Evolutionary conservation across 805 yeast species (phyloP), one percentile per base, ranked within the genome.

Genomic region (Schizosaccharomyces pombe): DNA sequence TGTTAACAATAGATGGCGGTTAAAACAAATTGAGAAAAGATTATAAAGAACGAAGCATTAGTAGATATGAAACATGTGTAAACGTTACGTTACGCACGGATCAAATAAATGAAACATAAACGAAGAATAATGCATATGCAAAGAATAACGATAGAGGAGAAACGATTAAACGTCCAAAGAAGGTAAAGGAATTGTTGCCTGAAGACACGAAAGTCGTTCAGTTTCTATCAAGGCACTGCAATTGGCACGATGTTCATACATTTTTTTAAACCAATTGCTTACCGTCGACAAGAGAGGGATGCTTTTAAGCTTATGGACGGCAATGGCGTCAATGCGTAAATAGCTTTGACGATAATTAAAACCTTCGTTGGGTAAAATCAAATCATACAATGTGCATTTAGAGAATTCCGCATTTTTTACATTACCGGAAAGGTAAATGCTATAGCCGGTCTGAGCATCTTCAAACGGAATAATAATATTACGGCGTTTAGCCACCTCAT

Each of bases 391-490:
- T 16, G n/a, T 47, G 52, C 24, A 26, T 30, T 12, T 47, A 14
- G 32, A n/a, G 6, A 47, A 47, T 3, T 19, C 16, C 1, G 24
- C 16, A 47, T 47, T 47, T 26, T 30, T 26, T 2, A 30, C 31
- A 24, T 49, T n/a, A n/a, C 28, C 28, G 14, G 22, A 28, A 2
- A 16, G 28, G 39, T 31, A 14, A 14, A 49, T 19, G 19, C 33
- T 31, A 30, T 29, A 32, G 32, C 53, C 53, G 11, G 31, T 49
- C 19, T 31, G 39, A 49, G 16, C 53, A 49, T 49, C 53, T 4
- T 49, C 53, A 34, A 34, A 49, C 3, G 53, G 53, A 24, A 2
- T 19, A 26, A n/a, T 5, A 2, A 32, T 8, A 16, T 49, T 16
- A 5, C 53, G 39, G 8, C 19, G 11, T 16, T 30, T 19, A 30